phyloP scores from a whole-genome alignment of 2,329 filamentous ascomycete genomes.

The Alternaria sp. region DNA sequence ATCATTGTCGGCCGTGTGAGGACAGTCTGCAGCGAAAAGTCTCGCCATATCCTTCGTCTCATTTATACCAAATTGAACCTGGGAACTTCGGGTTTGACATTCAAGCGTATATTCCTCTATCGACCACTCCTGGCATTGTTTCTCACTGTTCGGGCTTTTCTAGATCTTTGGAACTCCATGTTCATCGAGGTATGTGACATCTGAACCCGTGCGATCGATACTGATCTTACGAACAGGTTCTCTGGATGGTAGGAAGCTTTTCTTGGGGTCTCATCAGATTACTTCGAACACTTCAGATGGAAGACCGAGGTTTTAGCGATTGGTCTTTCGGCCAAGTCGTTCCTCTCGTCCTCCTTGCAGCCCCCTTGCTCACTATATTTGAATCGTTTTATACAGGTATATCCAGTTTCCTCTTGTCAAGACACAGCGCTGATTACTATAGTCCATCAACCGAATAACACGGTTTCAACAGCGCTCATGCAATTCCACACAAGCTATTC shows the following conservation, averaged over 20 bases:
- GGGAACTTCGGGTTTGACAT: not conserved
- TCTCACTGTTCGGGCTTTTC: not conserved
- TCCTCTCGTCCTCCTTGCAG: not conserved
- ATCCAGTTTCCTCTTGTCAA: too few relatives aligned
- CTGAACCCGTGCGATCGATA: too few relatives aligned
- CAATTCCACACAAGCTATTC: too few relatives aligned
- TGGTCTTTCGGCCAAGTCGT: not conserved
- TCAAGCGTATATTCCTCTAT: not conserved
- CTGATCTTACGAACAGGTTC: too few relatives aligned
- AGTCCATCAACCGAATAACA: too few relatives aligned
- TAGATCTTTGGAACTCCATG: not conserved
- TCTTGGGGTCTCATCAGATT: not conserved
- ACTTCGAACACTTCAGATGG: not conserved
- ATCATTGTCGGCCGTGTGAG: too few relatives aligned
- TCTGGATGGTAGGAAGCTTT: not conserved
- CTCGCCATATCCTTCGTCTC: not conserved
- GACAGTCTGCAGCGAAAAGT: not conserved
- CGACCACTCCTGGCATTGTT: not conserved
- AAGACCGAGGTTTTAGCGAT: not conserved
- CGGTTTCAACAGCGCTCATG: too few relatives aligned
- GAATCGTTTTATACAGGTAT: too few relatives aligned
- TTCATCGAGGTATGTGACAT: too few relatives aligned
- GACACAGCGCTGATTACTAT: too few relatives aligned
- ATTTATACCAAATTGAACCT: rapidly evolving
- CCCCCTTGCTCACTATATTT: not conserved